A percentile compares a stretch with the other conserved stretches of the same genome.
These are phyloP conservation scores for Penicillium rolfsii DNA, from an alignment of 2,329 filamentous ascomycete species.

Conservation along the genomic window DNA sequence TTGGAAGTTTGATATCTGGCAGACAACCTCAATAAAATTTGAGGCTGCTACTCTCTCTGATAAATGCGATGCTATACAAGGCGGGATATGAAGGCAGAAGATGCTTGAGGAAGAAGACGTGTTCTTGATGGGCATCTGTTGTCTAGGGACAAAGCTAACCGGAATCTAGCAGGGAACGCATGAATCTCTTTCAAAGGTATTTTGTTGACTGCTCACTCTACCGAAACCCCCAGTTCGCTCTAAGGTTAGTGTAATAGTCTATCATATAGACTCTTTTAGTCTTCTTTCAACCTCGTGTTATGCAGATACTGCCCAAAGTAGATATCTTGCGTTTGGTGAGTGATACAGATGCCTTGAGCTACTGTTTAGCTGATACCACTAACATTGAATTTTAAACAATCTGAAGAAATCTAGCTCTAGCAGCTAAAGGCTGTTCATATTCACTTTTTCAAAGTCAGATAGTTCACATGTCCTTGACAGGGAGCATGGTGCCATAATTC, in stretches of 20 bases:
- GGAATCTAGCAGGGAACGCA: neutral
- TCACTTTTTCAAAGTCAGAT: neutral
- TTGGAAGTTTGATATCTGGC: neutral
- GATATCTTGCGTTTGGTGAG: neutral
- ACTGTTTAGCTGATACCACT: neutral
- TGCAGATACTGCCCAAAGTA: neutral
- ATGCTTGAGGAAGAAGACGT: neutral
- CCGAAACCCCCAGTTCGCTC: neutral
- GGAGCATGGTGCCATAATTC: neutral
- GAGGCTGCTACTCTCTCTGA: neutral
- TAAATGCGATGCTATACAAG: neutral
- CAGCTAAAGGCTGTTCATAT: neutral
- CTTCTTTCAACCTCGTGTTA: neutral
- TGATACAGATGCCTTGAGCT: neutral
- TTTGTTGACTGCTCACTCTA: neutral
- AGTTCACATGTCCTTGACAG: neutral
- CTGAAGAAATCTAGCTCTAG: neutral
- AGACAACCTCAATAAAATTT: neutral
- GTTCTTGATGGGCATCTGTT: neutral
- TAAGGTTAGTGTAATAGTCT: neutral
- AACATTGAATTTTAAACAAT: neutral
- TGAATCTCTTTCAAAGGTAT: neutral
- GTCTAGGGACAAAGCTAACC: neutral
- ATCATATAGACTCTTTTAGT: neutral
- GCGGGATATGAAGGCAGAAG: neutral